A percentile compares a stretch with the other conserved stretches of the same genome.
Conservation (phyloP, 2,329 filamentous ascomycete species). For the Xylariales sp. region DNA sequence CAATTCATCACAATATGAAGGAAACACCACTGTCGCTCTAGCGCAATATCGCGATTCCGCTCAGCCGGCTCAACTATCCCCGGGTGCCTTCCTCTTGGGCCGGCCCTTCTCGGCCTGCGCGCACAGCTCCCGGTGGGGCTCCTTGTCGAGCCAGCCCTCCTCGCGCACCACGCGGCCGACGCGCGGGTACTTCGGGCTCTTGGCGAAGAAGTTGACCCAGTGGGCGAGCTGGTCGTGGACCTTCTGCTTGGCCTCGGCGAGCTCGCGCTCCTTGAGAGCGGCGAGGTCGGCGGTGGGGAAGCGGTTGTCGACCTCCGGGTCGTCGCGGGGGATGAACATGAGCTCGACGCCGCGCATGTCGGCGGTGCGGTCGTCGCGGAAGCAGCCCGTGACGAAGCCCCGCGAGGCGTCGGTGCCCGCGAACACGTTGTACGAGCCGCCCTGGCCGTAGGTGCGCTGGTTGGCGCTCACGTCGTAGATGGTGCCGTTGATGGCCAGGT, state of each 20-base stretch:
- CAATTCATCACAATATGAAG: too few species aligned
- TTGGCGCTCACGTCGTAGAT: slow-evolving; percentile 79
- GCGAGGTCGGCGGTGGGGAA: slow-evolving; percentile 52
- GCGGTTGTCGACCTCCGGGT: slow-evolving; percentile 56
- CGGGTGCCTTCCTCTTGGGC: slow-evolving; percentile 55
- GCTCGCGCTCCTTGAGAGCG: slow-evolving; percentile 60
- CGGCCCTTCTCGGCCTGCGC: slow-evolving; percentile 59
- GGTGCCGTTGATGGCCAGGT: slow-evolving; percentile 83
- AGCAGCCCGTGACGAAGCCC: slow-evolving; percentile 90
- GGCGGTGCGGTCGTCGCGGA: slow-evolving; percentile 75
- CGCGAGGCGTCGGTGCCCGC: slow-evolving; percentile 82
- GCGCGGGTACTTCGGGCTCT: slow-evolving; percentile 74
- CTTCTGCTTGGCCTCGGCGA: slow-evolving; percentile 57
- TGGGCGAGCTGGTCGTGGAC: slow-evolving; percentile 67
- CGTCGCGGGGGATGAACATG: slow-evolving; percentile 70
- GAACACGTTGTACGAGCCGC: slow-evolving; percentile 83
- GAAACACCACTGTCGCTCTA: too few species aligned
- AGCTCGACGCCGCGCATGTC: slow-evolving; percentile 85
- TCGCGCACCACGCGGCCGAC: slow-evolving; percentile 70
- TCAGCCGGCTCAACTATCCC: too few species aligned
- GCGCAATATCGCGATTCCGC: too few species aligned
- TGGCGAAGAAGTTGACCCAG: slow-evolving; percentile 81
- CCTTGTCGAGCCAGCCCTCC: slow-evolving; percentile 56
- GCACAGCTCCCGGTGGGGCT: slow-evolving; percentile 63
- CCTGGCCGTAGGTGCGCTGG: slow-evolving; percentile 70